Percentiles rank a stretch among this genome's conserved stretches.
Evolutionary conservation across 2,329 filamentous ascomycete species (phyloP).

Genomic region (Apiospora koreana): DNA sequence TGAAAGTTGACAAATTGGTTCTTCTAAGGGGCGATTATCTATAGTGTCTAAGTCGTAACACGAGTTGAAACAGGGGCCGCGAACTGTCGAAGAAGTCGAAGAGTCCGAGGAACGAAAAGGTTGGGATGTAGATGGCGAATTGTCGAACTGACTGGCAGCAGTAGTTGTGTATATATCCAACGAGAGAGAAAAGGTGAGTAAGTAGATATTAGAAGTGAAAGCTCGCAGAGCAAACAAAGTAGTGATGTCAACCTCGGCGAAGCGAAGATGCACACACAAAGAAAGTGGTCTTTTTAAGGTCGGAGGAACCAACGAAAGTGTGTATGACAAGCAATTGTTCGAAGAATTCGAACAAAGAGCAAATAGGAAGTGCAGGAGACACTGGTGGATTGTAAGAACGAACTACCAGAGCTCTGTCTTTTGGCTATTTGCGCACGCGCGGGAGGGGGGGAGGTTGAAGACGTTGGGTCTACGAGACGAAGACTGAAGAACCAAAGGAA

Average conservation of each 20-base stretch:
- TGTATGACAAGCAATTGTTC: not conserved
- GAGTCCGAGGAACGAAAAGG: slow-evolving; percentile 3
- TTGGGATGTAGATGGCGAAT: not conserved
- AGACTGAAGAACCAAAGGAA: slow-evolving; percentile 28
- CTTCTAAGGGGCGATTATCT: not conserved
- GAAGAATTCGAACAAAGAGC: not conserved
- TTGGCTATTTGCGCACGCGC: slow-evolving; percentile 25
- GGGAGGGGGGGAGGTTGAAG: slow-evolving; percentile 22
- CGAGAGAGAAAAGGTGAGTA: not conserved
- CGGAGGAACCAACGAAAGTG: not conserved
- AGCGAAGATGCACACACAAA: not conserved
- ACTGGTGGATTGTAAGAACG: slow-evolving; percentile 39
- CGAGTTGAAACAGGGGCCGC: slow-evolving; percentile 7
- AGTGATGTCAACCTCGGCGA: not conserved
- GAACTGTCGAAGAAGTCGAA: not conserved
- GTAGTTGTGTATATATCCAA: not conserved
- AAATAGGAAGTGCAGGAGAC: slow-evolving; percentile 18
- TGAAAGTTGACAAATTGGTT: not conserved
- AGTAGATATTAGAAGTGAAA: not conserved
- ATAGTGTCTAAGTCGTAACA: slow-evolving; percentile 1
- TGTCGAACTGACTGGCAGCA: not conserved
- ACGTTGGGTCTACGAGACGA: slow-evolving; percentile 28
- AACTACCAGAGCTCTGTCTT: slow-evolving; percentile 53
- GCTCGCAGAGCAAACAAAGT: slow-evolving; percentile 9
- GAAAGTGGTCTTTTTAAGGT: not conserved